Percentiles rank a stretch among this genome's conserved stretches.
Evolutionary conservation across 495 filamentous ascomycete genomes (phyloP).

Genomic region (Penicillium riverlandense): DNA sequence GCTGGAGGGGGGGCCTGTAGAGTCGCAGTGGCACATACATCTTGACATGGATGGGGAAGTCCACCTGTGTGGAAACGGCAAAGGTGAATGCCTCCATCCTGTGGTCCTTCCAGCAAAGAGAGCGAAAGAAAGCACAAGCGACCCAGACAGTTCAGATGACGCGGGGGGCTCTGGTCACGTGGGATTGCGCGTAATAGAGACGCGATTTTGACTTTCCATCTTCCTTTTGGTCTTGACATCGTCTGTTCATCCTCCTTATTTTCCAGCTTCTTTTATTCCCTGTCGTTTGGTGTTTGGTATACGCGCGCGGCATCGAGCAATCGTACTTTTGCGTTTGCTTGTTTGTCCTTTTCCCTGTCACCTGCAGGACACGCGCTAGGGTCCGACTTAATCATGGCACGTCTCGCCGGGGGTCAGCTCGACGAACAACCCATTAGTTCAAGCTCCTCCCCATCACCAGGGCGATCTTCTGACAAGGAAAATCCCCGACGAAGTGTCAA

Average conservation of each 20-base stretch:
- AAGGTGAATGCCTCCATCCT: constrained; percentile 92
- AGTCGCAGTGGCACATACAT: constrained; percentile 48
- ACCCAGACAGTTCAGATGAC: not conserved
- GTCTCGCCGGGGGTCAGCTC: constrained; percentile 12
- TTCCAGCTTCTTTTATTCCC: too few species aligned
- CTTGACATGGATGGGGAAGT: constrained; percentile 73
- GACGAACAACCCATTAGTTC: constrained; percentile 15
- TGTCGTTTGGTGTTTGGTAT: too few species aligned
- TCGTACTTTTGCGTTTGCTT: not conserved
- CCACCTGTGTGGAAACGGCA: constrained; percentile 72
- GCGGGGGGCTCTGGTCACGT: not conserved
- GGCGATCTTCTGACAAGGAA: constrained; percentile 52
- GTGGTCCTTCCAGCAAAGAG: not conserved
- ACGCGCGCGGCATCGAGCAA: too few species aligned
- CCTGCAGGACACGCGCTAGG: not conserved
- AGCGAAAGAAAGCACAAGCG: not conserved
- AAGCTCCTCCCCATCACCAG: constrained; percentile 32
- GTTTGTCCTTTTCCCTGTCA: constrained; percentile 4
- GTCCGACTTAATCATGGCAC: constrained; percentile 19
- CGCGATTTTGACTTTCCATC: too few species aligned
- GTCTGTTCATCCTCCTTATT: too few species aligned
- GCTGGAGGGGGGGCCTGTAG: not conserved
- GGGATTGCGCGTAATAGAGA: not conserved
- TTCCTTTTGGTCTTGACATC: too few species aligned
- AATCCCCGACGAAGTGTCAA: constrained; percentile 31